Base-by-base conservation (phyloP, 2,329 filamentous ascomycete genomes). In the Atkinsonella hypoxylon region DNA sequence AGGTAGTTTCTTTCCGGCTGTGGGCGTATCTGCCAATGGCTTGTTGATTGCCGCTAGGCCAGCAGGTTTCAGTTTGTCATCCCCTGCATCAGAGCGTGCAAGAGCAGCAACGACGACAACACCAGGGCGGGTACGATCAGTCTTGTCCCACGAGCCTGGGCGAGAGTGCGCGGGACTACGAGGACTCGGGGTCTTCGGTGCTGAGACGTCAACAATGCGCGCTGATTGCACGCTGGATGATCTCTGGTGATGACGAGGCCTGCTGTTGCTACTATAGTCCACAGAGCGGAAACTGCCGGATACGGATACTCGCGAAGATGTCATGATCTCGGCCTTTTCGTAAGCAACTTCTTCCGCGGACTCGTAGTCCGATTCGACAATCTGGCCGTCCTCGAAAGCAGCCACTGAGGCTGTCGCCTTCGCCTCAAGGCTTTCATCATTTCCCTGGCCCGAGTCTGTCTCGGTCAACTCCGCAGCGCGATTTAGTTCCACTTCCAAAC, bases 251-350 rank as follows among this genome's bases (percentile, higher is more conserved):
- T 67, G 52, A 68, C 62, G 49, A 58, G 69, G 54, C 57, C 57
- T 72, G 30, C 67, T 68, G 40, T 66, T 64, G 10, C 79, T 64
- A 8, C 80, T 77, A 0, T 76, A 76, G 2, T 66, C 62, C 2
- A 73, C 65, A 2, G 75, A 73, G 0, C 76, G 77, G 32, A 70
- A 70, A 55, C 72, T 71, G 34, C 75, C 75, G 31, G 70, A 70
- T 26, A 79, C 71, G 3, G 78, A 81, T 9, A 81, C 69, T 36
- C 78, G 69, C 3, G 77, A 72, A 0, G 77, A 78, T 0, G 75
- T 81, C 50, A 81, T 55, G 31, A 81, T 77, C 57, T 79, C 69
- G 2, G 77, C 75, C 57, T 78, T 72, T 72, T 86, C 76, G 61
- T 78, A 68, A 62, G 69, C 58, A 20, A 56, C 55, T 61, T 76